Conservation (phyloP, 345 rosid species). For the Arabis alpina region DNA sequence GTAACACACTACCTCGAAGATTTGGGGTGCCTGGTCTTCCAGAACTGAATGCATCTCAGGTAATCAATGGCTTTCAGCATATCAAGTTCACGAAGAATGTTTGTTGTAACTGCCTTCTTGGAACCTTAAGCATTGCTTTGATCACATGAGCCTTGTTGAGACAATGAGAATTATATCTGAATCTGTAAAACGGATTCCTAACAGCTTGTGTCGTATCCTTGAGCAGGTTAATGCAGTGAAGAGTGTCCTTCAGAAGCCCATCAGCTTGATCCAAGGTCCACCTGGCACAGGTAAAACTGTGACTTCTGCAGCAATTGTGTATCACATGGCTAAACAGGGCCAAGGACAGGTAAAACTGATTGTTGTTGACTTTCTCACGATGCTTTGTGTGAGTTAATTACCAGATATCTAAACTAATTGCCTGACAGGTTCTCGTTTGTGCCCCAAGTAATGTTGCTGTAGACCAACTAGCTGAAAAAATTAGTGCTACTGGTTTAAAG, state of each 20-base stretch:
- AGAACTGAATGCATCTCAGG: conserved; percentile 99
- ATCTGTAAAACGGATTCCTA: conserved; percentile 6
- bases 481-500: conserved; percentile 98
- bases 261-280: conserved; percentile 99
- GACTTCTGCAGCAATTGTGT: conserved; percentile 98
- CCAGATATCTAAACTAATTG: conserved; percentile 10
- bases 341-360: conserved; percentile 82
- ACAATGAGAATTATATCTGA: background rate
- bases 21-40: conserved; percentile 99
- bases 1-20: conserved; percentile 89
- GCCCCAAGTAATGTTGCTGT: conserved; percentile 99
- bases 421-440: conserved; percentile 85
- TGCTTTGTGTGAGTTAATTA: conserved; percentile 9
- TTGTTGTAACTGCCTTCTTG: conserved; percentile 1
- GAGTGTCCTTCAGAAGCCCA: conserved; percentile 97
- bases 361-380: conserved; percentile 9
- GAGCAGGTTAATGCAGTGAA: conserved; percentile 93
- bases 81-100: background rate
- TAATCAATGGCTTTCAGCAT: conserved; percentile 39
- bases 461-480: conserved; percentile 98
- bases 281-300: conserved; percentile 99
- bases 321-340: conserved; percentile 99
- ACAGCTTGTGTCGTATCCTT: conserved; percentile 19
- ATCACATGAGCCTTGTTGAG: conserved; percentile 17
- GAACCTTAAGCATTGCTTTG: conserved; percentile 18